These are phyloP conservation scores for Backusella tarrabulga DNA, from an alignment of 192 early-diverging fungal species.

Conservation along the genomic window DNA sequence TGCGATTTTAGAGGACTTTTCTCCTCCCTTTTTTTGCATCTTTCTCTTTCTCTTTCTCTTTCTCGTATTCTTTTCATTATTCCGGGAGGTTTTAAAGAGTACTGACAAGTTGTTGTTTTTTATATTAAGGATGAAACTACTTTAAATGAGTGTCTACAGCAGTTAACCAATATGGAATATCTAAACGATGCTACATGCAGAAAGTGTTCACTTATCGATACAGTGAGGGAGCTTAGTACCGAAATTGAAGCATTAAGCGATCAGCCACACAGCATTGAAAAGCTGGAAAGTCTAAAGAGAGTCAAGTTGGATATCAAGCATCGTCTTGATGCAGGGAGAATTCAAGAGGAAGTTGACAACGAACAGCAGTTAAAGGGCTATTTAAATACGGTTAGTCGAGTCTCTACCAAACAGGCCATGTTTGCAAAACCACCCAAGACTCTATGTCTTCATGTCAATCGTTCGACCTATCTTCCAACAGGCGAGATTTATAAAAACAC, in stretches of 20 bases:
- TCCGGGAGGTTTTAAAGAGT: neutral
- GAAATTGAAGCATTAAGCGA: slow-evolving; percentile 5
- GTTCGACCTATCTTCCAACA: slow-evolving; percentile 69
- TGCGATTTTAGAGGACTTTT: neutral
- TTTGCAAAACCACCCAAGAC: slow-evolving; percentile 73
- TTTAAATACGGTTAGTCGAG: slow-evolving; percentile 21
- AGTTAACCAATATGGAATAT: slow-evolving; percentile 59
- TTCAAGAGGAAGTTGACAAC: slow-evolving; percentile 25
- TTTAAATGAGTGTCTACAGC: slow-evolving; percentile 52
- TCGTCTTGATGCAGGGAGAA: slow-evolving; percentile 20
- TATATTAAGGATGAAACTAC: slow-evolving; percentile 38
- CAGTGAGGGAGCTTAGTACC: slow-evolving; percentile 22
- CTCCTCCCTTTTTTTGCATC: neutral
- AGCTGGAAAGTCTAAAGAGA: slow-evolving; percentile 22
- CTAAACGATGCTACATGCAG: slow-evolving; percentile 67
- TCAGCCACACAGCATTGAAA: neutral
- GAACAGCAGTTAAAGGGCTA: neutral
- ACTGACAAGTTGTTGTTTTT: neutral
- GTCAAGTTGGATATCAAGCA: slow-evolving; percentile 21
- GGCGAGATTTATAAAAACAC: slow-evolving; percentile 79
- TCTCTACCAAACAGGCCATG: slow-evolving; percentile 73
- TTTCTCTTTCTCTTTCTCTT: neutral
- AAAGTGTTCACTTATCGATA: slow-evolving; percentile 59
- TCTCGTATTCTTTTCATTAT: neutral
- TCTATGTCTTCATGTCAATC: slow-evolving; percentile 81